Base-by-base conservation (phyloP, 2,329 filamentous ascomycete species). In the Fusarium globosum region DNA sequence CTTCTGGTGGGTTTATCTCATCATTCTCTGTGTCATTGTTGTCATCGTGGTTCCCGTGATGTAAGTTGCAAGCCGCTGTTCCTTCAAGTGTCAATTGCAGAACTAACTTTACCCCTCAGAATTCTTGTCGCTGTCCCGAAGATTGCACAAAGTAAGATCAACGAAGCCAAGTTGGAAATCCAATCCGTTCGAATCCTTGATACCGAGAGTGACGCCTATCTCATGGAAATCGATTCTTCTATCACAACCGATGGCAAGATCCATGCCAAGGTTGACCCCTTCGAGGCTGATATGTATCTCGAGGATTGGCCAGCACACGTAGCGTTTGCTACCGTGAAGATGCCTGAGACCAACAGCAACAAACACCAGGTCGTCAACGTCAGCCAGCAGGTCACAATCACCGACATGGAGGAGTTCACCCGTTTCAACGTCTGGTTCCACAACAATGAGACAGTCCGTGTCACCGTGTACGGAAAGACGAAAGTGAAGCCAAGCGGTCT, bases 1-100 rank as follows among this genome's bases (percentile, higher is more conserved):
- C 74, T 91, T 87, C 75, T 92, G 90, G 90, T 92, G 90, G 90
- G 76, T 85, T 71, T 85, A 90, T 75, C 79, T 91, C 66, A 82
- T 92, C 65, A 78, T 84, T 21, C 79, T 89, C 58, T 77, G 87
- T 64, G 73, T 85, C 68, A 80, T 90, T 49, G 79, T 87, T 48
- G 83, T 90, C 39, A 80, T 92, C 20, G 82, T 90, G 42, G 86
- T 92, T 23, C 84, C 88, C 43, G 82, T 90, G 43, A 80, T 92
- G 90, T 92, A 84, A 87, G 89, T 86, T 35, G 48, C 49, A 48
- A 35, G 48, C 26, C 16, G 38, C 33, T 39, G 33, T 20, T 39
- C 41, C 45, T 33, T 23, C n/a, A 42, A 23, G 36, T 21, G 30
- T 35, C 35, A 33, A 26, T 41, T 39, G 30, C 30, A 30, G 41